A percentile compares a stretch with the other conserved stretches of the same genome.
phyloP scores from a whole-genome alignment of 2,329 filamentous ascomycete genomes.

The Biscogniauxia sp. region DNA sequence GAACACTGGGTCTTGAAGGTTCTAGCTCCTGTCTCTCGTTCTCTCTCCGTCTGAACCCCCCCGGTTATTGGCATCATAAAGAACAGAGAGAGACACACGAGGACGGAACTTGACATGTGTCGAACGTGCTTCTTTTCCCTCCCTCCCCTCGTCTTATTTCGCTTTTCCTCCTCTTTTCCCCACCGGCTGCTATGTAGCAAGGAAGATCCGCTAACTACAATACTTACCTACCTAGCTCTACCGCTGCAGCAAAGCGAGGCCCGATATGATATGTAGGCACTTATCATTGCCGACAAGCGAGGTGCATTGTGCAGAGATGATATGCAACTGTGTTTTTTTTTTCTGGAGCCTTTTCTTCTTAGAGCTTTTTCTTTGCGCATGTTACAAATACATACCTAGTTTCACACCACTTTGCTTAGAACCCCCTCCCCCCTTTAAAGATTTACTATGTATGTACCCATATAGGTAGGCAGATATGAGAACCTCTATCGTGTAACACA shows the following conservation, averaged over 20 bases:
- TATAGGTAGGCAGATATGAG: background rate
- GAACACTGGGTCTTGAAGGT: background rate
- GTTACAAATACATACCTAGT: background rate
- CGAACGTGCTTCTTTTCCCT: background rate
- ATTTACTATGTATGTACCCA: background rate
- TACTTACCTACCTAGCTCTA: background rate
- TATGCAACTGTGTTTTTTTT: too few species aligned
- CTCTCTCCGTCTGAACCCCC: background rate
- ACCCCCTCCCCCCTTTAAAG: background rate
- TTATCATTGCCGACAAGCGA: background rate
- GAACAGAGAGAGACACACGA: background rate
- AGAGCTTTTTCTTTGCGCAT: too few species aligned
- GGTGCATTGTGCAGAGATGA: background rate
- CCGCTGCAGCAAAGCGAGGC: background rate
- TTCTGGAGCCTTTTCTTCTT: too few species aligned
- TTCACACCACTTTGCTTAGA: background rate
- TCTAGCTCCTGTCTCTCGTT: background rate
- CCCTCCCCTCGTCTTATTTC: too few species aligned
- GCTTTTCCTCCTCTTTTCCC: background rate
- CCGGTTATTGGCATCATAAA: background rate
- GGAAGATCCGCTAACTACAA: background rate
- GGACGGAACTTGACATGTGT: too few species aligned
- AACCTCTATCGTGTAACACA: background rate
- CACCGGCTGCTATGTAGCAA: background rate
- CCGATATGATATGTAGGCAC: background rate